Base-by-base conservation (phyloP, 257 asterid genomes). In the Ocimum tenuiflorum region DNA sequence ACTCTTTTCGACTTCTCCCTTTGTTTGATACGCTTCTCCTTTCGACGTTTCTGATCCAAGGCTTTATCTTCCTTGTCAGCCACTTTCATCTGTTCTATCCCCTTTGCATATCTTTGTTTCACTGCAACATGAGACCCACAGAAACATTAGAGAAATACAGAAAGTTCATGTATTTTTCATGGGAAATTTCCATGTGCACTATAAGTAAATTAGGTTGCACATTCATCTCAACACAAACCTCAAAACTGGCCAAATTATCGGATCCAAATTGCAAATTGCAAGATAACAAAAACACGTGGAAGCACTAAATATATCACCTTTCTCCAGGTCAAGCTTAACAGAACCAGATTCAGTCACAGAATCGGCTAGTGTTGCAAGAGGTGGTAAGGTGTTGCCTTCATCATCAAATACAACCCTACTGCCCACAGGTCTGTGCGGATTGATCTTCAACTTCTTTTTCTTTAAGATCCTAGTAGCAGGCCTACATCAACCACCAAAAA, bases 371-470 rank as follows among this genome's bases (percentile, higher is more conserved):
- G 42, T 81, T 50, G 96, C 97, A 70, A 88, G 91, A 29, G 96
- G 97, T 33, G 95, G 80, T 65, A 91, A 81, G 52, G 95, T 82
- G 75, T 88, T 78, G 72, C 99, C 95, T 76, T 80, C 95, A n/a
- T 94, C 97, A 70, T 90, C 96, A 80, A 94, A 94, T 45, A 90
- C 97, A 77, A 94, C 91, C 87, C 95, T 80, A 7, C 86, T 83
- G 46, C 99, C 97, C 38, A 83, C 83, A 19, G 99, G 97, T 78
- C 97, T 83, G 75, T 88, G 89, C 75, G 78, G 51, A 66, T 87
- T 89, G 80, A 91, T 91, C 94, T 91, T 91, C 82, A 91, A 78
- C 91, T 89, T 91, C 84, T 89, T 91, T 59, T 87, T 85, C 95
- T 89, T 91, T 48, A 69, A 70, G 57, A 87, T 73, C 82, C 95